These are phyloP conservation scores for Solanum bulbocastanum DNA, from an alignment of 257 asterid species.

Conservation along the genomic window DNA sequence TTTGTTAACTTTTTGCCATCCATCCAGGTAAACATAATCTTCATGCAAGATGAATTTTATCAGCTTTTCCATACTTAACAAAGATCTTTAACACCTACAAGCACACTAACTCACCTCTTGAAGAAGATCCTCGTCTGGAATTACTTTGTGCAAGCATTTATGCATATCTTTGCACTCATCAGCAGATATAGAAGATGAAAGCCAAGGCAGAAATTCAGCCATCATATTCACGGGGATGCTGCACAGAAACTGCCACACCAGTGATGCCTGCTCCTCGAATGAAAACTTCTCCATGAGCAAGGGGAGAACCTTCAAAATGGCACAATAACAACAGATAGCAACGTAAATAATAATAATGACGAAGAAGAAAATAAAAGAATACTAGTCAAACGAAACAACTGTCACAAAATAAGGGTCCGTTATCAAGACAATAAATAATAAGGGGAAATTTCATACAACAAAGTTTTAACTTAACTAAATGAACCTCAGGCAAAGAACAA, in stretches of 20 bases:
- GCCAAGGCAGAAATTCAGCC: constrained; percentile 99
- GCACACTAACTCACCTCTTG: constrained; percentile 52
- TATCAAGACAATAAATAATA: not conserved
- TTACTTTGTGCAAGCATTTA: constrained; percentile 68
- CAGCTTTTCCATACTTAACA: constrained; percentile 18
- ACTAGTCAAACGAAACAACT: not conserved
- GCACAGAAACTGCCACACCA: constrained; percentile 97
- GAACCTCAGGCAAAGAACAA: not conserved
- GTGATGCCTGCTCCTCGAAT: constrained; percentile 91
- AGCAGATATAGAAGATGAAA: constrained; percentile 68
- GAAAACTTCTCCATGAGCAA: constrained; percentile 81
- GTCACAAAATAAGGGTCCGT: not conserved
- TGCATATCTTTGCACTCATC: constrained; percentile 91
- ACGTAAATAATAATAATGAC: not conserved
- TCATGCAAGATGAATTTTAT: constrained; percentile 21
- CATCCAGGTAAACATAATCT: constrained; percentile 96
- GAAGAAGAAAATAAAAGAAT: not conserved
- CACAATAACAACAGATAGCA: constrained; percentile 1
- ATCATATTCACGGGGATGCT: constrained; percentile 97
- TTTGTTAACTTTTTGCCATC: constrained; percentile 62
- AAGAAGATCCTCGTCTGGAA: constrained; percentile 82
- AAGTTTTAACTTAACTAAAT: not conserved
- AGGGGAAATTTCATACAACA: not conserved
- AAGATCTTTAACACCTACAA: not conserved
- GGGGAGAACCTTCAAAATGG: constrained; percentile 62